Base-by-base conservation (phyloP, 768 basidiomycete genomes). In the Phaeotremella fagi region DNA sequence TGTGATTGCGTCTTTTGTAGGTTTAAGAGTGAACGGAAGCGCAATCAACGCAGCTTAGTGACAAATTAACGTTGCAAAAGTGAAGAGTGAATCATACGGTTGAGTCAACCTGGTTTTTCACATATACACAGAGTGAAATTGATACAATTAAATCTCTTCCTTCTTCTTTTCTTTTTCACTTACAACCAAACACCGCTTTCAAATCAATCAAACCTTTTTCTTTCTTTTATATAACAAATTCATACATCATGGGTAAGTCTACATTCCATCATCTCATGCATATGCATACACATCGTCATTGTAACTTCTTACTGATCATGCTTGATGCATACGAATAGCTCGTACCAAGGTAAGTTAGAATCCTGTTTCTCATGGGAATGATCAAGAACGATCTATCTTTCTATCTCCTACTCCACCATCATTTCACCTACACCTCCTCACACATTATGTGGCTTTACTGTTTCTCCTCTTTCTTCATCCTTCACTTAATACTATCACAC, bases 311-410 rank as follows among this genome's bases (percentile, higher is more conserved):
- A 50, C 45, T 33, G 29, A 58, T 28, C 26, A 16, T 36, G 33
- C 46, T 33, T 41, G 49, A 61, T 61, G 55, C 60, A 64, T 58
- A 18, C n/a, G 44, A 7, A 52, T 43, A 68, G 66, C 66, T 44
- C 63, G 66, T 47, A 68, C 66, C 53, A 68, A 68, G 63, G 66
- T 68, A 48, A 60, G 63, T 57, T 43, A 28, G 50, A 18, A 45
- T 24, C 12, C 12, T 44, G 35, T 16, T 23, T 38, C 22, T 14
- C 33, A 25, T 47, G 24, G 29, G n/a, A 22, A 3, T n/a, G 51
- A 33, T 24, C 14, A 37, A 35, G 37, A 49, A 23, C 20, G 43
- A 54, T 27, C 27, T 15, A 18, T 23, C 29, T 38, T 35, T 14
- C 49, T 16, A 41, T 26, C 27, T 14, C 45, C 18, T 26, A 15